Evolutionary conservation across 140 eudicot species (phyloP), one percentile per base, ranked within the genome.

Genomic region (Flaveria floridana): DNA sequence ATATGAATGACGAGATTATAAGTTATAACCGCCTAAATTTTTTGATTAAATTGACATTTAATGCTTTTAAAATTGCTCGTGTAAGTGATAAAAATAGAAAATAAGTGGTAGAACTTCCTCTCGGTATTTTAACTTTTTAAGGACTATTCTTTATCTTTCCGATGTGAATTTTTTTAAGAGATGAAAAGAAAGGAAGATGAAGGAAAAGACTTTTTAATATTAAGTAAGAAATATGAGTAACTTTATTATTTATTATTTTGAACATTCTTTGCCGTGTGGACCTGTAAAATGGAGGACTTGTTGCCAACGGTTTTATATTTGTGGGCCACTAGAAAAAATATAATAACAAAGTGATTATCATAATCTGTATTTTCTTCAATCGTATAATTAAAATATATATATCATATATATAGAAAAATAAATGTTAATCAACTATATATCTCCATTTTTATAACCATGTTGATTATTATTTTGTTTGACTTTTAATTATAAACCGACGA

Each of bases 191-290:
- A 34, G 41, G 41, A 34, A 34, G 41, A 34, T 1, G 41, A 34
- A 34, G 7, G 41, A 34, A 6, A 34, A 44, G 13, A 44, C 3
- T 44, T 44, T 44, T 9, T 11, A 23, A 23, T 23, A 23, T 23
- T 23, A 44, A 44, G 13, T 44, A 13, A 48, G 21, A 57, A 57
- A 20, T 11, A 8, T 19, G 28, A 57, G 1, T 19, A 57, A 20
- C 30, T 34, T 34, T 34, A 34, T 34, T 10, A 44, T 61, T 61
- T 25, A 23, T 25, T 58, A 9, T 0, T 58, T 21, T 20, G 34
- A 61, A 61, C 67, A 61, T 12, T 61, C 67, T 61, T 26, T 25
- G 42, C 67, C 66, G 67, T 61, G 67, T 61, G 67, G 67, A 61
- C 67, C 67, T n/a, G 65, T 58, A 58, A 58, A 58, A 20, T 12